Percentiles rank a stretch among this genome's conserved stretches.
phyloP scores from a whole-genome alignment of 2,329 filamentous ascomycete genomes.

The Sporothrix humicola region DNA sequence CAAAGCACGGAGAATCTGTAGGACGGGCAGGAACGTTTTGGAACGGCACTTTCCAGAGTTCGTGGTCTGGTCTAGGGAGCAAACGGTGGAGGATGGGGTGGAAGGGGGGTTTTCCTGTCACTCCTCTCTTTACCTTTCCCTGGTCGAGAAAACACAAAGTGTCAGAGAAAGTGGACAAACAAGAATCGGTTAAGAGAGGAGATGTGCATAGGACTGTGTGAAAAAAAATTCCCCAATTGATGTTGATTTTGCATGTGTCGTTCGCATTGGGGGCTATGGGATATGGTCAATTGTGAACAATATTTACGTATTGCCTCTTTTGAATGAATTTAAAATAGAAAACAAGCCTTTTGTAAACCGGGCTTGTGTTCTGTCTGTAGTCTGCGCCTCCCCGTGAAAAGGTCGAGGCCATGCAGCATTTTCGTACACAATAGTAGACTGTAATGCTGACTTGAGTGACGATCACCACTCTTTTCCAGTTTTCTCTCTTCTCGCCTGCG shows the following conservation, averaged over 20 bases:
- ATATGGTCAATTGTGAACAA: neutral
- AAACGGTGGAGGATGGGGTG: neutral
- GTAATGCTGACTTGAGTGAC: too few species aligned
- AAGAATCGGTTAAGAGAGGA: neutral
- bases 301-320: neutral
- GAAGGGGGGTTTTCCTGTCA: neutral
- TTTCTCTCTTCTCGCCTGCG: neutral
- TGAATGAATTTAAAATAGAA: neutral
- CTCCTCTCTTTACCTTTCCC: neutral
- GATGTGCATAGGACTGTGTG: neutral
- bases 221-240: too few species aligned
- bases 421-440: too few species aligned
- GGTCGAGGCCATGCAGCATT: neutral
- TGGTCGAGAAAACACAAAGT: neutral
- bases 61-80: too few species aligned
- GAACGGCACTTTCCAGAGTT: too few species aligned
- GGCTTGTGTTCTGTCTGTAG: neutral
- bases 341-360: neutral
- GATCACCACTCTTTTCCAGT: too few species aligned
- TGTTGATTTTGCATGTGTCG: too few species aligned
- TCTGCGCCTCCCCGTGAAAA: neutral
- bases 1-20: neutral
- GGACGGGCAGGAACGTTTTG: too few species aligned
- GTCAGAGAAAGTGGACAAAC: neutral
- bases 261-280: too few species aligned